These are phyloP conservation scores for Chaetoceros muelleri DNA, from an alignment of 108 stramenopile species.

Conservation along the genomic window DNA sequence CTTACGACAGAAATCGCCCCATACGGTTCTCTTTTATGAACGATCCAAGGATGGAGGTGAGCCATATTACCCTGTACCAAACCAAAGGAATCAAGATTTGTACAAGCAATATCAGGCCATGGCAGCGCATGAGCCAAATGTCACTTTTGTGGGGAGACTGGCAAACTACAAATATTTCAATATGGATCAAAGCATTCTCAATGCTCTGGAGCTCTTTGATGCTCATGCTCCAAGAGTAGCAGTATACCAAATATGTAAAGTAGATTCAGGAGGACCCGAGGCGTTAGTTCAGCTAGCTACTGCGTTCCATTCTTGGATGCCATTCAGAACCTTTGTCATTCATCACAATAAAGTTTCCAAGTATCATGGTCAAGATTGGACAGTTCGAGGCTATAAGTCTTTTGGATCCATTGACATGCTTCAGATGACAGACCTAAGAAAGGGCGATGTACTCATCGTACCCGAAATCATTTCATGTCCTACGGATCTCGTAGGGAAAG, in stretches of 20 bases:
- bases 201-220: conserved; percentile 73
- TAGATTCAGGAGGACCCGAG: neutral
- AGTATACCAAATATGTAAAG: neutral
- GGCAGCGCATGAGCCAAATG: conserved; percentile 45
- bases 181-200: conserved; percentile 79
- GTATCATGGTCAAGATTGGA: too few species aligned
- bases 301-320: neutral
- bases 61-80: conserved; percentile 81
- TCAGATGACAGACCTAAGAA: neutral
- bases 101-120: conserved; percentile 57
- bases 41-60: conserved; percentile 50
- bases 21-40: conserved; percentile 49
- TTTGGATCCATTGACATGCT: too few species aligned
- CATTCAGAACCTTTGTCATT: too few species aligned
- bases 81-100: conserved; percentile 46
- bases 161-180: conserved; percentile 89
- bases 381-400: too few species aligned
- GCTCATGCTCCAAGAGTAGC: neutral
- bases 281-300: neutral
- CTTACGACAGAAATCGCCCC: conserved; percentile 47
- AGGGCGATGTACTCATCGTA: neutral
- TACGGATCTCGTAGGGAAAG: neutral
- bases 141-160: conserved; percentile 76
- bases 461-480: neutral
- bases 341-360: too few species aligned